phyloP scores from a whole-genome alignment of 345 rosid genomes.

The Toxicodendron radicans region DNA sequence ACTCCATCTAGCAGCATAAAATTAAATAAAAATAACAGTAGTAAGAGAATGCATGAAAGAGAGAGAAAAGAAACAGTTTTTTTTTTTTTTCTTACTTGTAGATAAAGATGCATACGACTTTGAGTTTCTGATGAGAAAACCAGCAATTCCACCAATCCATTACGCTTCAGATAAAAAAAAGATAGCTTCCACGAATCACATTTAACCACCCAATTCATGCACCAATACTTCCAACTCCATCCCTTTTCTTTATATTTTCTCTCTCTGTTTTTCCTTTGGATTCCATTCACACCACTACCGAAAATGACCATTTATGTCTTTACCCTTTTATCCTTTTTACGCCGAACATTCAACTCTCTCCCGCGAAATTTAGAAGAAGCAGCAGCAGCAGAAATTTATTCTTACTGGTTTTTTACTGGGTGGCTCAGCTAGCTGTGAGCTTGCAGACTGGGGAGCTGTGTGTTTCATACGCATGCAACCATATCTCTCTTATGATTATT shows the following conservation, averaged over 20 bases:
- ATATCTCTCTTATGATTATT: too few species aligned
- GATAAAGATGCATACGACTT: slow-evolving; percentile 42
- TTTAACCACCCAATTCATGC: slow-evolving; percentile 16
- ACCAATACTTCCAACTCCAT: neutral
- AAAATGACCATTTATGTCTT: slow-evolving; percentile 6
- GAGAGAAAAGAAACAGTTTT: slow-evolving; percentile 18
- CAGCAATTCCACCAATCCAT: slow-evolving; percentile 43
- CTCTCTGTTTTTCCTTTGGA: slow-evolving; percentile 25
- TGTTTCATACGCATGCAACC: too few species aligned
- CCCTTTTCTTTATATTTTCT: neutral
- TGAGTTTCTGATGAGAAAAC: slow-evolving; percentile 25
- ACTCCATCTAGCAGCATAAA: neutral
- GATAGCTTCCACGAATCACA: slow-evolving; percentile 37
- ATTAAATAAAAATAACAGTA: slow-evolving; percentile 13
- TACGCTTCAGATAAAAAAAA: slow-evolving; percentile 22
- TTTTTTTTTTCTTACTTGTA: slow-evolving; percentile 26
- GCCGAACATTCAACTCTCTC: neutral
- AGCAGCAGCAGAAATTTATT: too few species aligned
- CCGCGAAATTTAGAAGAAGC: slow-evolving; percentile 20
- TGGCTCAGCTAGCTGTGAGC: neutral
- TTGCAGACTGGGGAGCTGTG: too few species aligned
- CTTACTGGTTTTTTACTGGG: neutral
- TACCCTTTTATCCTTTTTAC: slow-evolving; percentile 19
- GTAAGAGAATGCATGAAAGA: slow-evolving; percentile 19
- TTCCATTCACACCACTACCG: slow-evolving; percentile 42